Evolutionary conservation across 164 flowering plant genomes (phyloP), one percentile per base, ranked within the genome.

Genomic region (Magnolia kwangsiensis): DNA sequence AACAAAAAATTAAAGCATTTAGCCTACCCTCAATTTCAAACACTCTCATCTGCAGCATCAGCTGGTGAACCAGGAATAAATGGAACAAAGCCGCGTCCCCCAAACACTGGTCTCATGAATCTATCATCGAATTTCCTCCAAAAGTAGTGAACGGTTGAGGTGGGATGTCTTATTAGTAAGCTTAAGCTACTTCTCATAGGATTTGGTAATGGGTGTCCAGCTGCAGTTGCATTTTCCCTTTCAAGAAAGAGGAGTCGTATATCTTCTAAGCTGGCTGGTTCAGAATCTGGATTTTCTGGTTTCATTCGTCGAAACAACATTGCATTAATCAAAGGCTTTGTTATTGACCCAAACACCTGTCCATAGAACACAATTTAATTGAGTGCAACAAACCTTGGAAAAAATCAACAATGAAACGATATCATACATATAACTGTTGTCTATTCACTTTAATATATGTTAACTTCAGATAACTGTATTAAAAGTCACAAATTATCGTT

Each of bases 111-210:
- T 75, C 92, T 88, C 97, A 92, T 92, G 84, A 78, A 91, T 50
- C 75, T 83, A 74, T 91, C 88, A 82, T 92, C 97, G 58, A 92
- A 91, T 78, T 86, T 89, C 79, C 95, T 88, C 97, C 95, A 92
- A n/a, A 82, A 86, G 81, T 88, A 81, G 77, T 94, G 98, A 37
- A 87, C 92, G 10, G 95, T 89, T 51, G 84, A 81, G 21, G 90
- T 81, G 8, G 98, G 94, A 37, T 85, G 51, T 19, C 79, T 85
- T 50, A 93, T 80, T 2, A 93, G 82, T 81, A 88, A 69, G 58
- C 91, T 81, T 14, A 93, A 73, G 78, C 87, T 87, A 59, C 85
- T 77, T 49, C 82, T 64, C 66, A 27, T 84, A 1, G 77, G 83
- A 0, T 14, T 72, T 64, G 37, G 50, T 24, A 65, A 67, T 51